Conservation (phyloP, 2,329 filamentous ascomycete genomes). For the Monilinia polystroma region DNA sequence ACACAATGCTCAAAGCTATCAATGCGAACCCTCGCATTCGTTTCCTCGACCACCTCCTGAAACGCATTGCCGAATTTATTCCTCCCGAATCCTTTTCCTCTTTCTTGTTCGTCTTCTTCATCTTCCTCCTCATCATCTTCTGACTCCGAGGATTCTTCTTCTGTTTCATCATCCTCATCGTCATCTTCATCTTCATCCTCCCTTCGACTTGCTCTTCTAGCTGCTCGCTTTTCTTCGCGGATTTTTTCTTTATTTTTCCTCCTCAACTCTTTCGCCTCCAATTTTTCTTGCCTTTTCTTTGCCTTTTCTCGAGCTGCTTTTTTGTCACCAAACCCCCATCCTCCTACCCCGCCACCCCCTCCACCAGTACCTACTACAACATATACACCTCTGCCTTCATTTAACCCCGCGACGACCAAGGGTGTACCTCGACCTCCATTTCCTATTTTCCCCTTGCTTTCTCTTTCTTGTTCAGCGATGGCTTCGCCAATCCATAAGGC, state of each 20-base stretch:
- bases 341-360: slow-evolving; percentile 65
- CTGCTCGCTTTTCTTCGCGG: slow-evolving; percentile 61
- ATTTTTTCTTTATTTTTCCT: slow-evolving; percentile 60
- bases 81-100: slow-evolving; percentile 66
- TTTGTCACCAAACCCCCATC: slow-evolving; percentile 65
- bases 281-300: slow-evolving; percentile 61
- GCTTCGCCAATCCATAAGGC: slow-evolving; percentile 94
- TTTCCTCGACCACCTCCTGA: slow-evolving; percentile 90
- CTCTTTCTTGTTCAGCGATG: slow-evolving; percentile 82
- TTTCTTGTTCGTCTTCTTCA: slow-evolving; percentile 52
- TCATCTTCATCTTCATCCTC: slow-evolving; percentile 48
- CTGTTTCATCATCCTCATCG: slow-evolving; percentile 47
- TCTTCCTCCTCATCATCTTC: slow-evolving; percentile 52
- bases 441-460: slow-evolving; percentile 65
- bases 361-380: slow-evolving; percentile 91
- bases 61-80: slow-evolving; percentile 96
- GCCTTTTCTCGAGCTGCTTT: slow-evolving; percentile 61
- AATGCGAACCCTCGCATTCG: slow-evolving; percentile 82
- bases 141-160: slow-evolving; percentile 54
- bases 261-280: slow-evolving; percentile 56
- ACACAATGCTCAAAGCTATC: slow-evolving; percentile 98
- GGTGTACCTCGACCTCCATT: slow-evolving; percentile 74
- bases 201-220: slow-evolving; percentile 48
- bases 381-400: slow-evolving; percentile 84
- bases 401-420: slow-evolving; percentile 84